These are phyloP conservation scores for Omphalotus guepiniiformis DNA, from an alignment of 768 basidiomycete genomes.

Conservation along the genomic window DNA sequence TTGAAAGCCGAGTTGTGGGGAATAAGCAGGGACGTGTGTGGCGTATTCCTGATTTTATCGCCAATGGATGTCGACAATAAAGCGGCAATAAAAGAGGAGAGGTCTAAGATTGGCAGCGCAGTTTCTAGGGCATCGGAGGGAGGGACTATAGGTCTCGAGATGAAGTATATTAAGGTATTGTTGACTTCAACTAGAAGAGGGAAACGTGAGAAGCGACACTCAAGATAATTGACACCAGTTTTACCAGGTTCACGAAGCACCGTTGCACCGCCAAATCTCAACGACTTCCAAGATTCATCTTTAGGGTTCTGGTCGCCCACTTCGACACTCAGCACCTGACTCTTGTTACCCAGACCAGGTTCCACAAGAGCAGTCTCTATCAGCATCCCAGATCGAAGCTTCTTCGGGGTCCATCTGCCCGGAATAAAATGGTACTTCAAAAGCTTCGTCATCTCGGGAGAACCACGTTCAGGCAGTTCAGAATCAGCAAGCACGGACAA, in stretches of 20 bases:
- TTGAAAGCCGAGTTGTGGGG: constrained; percentile 90
- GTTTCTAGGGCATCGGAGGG: constrained; percentile 80
- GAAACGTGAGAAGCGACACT: not conserved
- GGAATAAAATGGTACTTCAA: constrained; percentile 92
- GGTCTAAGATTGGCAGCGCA: constrained; percentile 74
- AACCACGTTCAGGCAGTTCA: constrained; percentile 61
- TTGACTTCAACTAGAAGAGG: constrained; percentile 57
- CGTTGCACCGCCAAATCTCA: constrained; percentile 81
- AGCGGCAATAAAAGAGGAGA: constrained; percentile 88
- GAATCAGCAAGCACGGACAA: constrained; percentile 50
- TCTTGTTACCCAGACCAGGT: constrained; percentile 60
- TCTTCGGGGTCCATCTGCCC: constrained; percentile 65
- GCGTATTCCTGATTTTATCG: constrained; percentile 55
- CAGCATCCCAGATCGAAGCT: constrained; percentile 70
- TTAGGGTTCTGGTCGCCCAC: constrained; percentile 51
- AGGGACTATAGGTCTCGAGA: constrained; percentile 78
- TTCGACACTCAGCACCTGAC: constrained; percentile 67
- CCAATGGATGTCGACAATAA: constrained; percentile 85
- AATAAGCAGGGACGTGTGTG: constrained; percentile 77
- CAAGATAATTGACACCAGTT: constrained; percentile 19
- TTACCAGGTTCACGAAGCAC: constrained; percentile 74
- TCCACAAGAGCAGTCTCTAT: constrained; percentile 78
- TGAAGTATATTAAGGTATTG: constrained; percentile 83
- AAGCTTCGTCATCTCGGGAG: constrained; percentile 63
- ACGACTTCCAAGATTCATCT: constrained; percentile 41